Evolutionary conservation across 2,329 filamentous ascomycete species (phyloP).

Genomic region (Aureobasidium sp.): DNA sequence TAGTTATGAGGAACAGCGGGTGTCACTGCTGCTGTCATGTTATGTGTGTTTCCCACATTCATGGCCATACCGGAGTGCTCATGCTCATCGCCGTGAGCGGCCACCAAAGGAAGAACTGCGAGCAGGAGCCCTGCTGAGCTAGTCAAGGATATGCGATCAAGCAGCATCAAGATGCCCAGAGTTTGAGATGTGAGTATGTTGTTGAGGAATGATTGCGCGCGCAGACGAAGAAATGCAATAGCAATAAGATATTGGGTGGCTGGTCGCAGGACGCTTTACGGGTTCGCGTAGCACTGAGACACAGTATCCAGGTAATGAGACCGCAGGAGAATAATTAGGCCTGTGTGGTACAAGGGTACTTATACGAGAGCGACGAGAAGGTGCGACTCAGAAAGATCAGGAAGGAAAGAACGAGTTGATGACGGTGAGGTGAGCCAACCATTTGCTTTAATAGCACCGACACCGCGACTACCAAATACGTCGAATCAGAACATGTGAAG

Average conservation of each 20-base stretch:
- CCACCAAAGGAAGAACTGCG: slow-evolving; percentile 32
- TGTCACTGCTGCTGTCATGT: slow-evolving; percentile 16
- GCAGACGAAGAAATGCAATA: not conserved
- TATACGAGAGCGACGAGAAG: not conserved
- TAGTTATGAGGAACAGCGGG: slow-evolving; percentile 42
- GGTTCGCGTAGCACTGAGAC: not conserved
- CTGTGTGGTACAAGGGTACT: not conserved
- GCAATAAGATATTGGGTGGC: not conserved
- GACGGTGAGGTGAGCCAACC: not conserved
- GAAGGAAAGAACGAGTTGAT: not conserved
- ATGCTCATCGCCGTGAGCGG: slow-evolving; percentile 35
- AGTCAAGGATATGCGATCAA: not conserved
- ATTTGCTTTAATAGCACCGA: not conserved
- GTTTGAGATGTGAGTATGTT: not conserved
- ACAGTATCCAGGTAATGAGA: not conserved
- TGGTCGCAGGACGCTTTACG: not conserved
- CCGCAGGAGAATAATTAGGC: no score
- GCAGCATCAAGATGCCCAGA: not conserved
- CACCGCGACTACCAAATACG: not conserved
- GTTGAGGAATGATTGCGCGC: not conserved
- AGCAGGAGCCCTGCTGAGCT: slow-evolving; percentile 34
- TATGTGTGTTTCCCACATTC: slow-evolving; percentile 21
- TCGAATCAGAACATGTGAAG: not conserved
- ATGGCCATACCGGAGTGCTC: slow-evolving; percentile 16
- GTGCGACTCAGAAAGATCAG: not conserved